These are phyloP conservation scores for Haberlea rhodopensis DNA, from an alignment of 257 asterid species.

Conservation along the genomic window DNA sequence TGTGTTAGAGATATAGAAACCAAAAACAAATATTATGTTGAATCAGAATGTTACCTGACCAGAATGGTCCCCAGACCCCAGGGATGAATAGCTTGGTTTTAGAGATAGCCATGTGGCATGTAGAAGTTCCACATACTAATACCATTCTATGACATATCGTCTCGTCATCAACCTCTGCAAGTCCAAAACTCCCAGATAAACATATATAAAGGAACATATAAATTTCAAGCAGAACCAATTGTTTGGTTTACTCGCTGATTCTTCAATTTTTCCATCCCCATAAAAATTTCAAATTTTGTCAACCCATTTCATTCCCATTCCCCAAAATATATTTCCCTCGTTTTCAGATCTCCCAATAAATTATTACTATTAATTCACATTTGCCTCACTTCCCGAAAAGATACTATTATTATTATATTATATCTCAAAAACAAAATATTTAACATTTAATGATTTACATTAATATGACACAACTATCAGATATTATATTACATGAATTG, in stretches of 20 bases:
- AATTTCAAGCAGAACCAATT: conserved; percentile 3
- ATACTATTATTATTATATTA: no score
- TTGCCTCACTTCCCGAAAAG: background rate
- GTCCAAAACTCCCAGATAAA: conserved; percentile 21
- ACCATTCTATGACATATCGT: conserved; percentile 84
- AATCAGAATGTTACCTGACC: conserved; percentile 71
- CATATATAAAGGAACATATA: conserved; percentile 6
- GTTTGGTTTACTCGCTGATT: background rate
- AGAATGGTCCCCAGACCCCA: conserved; percentile 99
- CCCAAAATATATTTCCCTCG: background rate
- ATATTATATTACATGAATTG: background rate
- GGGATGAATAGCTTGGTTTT: conserved; percentile 80
- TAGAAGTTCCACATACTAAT: conserved; percentile 96
- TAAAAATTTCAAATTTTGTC: background rate
- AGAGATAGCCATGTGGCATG: conserved; percentile 95
- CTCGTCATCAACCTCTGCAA: conserved; percentile 64
- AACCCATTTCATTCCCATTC: background rate
- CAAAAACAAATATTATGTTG: conserved; percentile 8
- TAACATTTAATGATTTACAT: no score
- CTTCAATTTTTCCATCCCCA: background rate
- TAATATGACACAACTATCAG: background rate
- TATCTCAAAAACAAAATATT: no score
- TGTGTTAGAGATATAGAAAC: conserved; percentile 4
- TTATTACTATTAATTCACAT: background rate
- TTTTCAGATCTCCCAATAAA: background rate